Evolutionary conservation across 805 yeast genomes (phyloP).

Genomic region (Phaffomyces opuntiae): DNA sequence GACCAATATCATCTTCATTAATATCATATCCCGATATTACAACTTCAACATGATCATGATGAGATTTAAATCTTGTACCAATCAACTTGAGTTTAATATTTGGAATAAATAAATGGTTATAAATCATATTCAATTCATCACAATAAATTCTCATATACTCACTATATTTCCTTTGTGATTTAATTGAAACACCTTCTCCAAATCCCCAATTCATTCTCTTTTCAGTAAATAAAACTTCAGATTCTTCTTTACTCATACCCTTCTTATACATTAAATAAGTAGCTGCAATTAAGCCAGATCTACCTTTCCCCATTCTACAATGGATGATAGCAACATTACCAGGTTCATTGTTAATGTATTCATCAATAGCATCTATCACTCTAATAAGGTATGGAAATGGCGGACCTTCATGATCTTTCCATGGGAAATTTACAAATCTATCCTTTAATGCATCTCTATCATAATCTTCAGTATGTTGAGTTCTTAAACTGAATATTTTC

Average conservation of each 20-base stretch:
- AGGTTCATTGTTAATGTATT: slow-evolving; percentile 29
- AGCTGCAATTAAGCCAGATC: slow-evolving; percentile 73
- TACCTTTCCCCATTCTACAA: slow-evolving; percentile 88
- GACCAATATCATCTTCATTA: not conserved
- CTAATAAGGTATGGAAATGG: slow-evolving; percentile 45
- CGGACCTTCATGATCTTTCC: slow-evolving; percentile 76
- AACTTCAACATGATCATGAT: not conserved
- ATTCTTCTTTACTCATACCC: slow-evolving; percentile 34
- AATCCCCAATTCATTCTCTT: slow-evolving; percentile 49
- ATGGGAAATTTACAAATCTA: slow-evolving; percentile 33
- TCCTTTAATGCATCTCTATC: slow-evolving; percentile 18
- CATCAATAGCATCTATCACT: slow-evolving; percentile 38
- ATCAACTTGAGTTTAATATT: slow-evolving; percentile 1
- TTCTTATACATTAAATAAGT: slow-evolving; percentile 57
- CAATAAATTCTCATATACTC: slow-evolving; percentile 34
- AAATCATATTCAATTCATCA: not conserved
- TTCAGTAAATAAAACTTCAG: slow-evolving; percentile 45
- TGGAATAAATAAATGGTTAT: not conserved
- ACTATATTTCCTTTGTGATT: slow-evolving; percentile 62
- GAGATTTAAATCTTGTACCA: slow-evolving; percentile 2
- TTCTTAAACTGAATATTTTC: slow-evolving; percentile 69
- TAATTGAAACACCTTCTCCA: slow-evolving; percentile 64
- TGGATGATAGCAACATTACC: slow-evolving; percentile 63
- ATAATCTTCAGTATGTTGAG: slow-evolving; percentile 41
- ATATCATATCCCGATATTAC: slow-evolving; percentile 1